A percentile compares a stretch with the other conserved stretches of the same genome.
phyloP scores from a whole-genome alignment of 2,329 filamentous ascomycete species.

The Cryphonectria nitschkei region DNA sequence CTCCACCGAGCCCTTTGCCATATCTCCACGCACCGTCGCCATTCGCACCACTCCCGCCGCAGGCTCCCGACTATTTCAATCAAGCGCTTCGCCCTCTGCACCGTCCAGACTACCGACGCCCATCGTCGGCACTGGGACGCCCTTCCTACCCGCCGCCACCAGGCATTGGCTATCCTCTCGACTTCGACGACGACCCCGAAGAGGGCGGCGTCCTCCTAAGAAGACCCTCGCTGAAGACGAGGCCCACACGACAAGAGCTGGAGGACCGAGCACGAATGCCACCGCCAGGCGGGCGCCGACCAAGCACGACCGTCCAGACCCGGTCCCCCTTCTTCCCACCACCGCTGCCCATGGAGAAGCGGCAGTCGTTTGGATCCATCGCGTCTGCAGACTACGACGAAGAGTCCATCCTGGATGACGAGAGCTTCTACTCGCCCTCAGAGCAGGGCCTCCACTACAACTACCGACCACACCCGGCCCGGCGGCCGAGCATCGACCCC shows the following conservation, averaged over 20 bases:
- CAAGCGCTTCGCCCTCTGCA: slow-evolving; percentile 10
- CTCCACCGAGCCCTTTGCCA: not conserved
- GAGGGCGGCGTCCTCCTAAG: slow-evolving; percentile 42
- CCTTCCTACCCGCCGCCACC: not conserved
- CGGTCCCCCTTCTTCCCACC: slow-evolving; percentile 37
- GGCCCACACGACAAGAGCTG: slow-evolving; percentile 40
- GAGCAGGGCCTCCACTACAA: slow-evolving; percentile 37
- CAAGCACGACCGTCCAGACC: slow-evolving; percentile 39
- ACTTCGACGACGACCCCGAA: slow-evolving; percentile 47
- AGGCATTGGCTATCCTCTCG: slow-evolving; percentile 4
- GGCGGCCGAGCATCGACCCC: slow-evolving; percentile 41
- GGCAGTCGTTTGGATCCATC: slow-evolving; percentile 33
- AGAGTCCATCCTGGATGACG: slow-evolving; percentile 42
- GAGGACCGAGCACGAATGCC: slow-evolving; percentile 55
- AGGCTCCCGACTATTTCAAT: slow-evolving; percentile 23
- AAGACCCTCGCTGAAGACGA: slow-evolving; percentile 48
- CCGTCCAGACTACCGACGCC: slow-evolving; percentile 20
- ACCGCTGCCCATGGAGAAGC: slow-evolving; percentile 30
- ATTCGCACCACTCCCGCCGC: slow-evolving; percentile 32
- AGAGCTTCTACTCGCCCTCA: slow-evolving; percentile 44
- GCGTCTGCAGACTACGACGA: slow-evolving; percentile 40
- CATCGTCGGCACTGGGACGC: slow-evolving; percentile 19
- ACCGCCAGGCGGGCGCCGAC: slow-evolving; percentile 45
- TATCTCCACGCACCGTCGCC: slow-evolving; percentile 33
- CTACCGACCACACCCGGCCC: slow-evolving; percentile 32